phyloP scores from a whole-genome alignment of 495 filamentous ascomycete species.

The Cryomyces antarcticus region DNA sequence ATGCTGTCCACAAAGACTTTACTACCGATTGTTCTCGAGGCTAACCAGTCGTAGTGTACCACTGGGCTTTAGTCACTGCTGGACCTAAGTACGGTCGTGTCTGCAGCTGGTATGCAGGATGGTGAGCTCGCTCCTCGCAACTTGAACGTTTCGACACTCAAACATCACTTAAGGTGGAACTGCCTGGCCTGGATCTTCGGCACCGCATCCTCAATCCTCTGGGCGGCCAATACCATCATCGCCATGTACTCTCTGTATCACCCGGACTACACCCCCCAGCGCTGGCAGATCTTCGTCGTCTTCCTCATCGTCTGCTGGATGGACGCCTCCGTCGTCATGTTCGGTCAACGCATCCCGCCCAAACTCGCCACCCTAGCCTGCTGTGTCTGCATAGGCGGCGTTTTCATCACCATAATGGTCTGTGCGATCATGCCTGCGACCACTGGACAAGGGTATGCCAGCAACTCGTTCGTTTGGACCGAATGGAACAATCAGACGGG shows the following conservation, averaged over 20 bases:
- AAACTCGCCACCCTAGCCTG: slow-evolving; percentile 43
- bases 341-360: slow-evolving; percentile 45
- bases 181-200: not conserved
- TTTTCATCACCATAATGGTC: slow-evolving; percentile 50
- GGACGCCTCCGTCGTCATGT: slow-evolving; percentile 41
- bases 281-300: slow-evolving; percentile 60
- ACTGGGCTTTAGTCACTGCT: slow-evolving; percentile 53
- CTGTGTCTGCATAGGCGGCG: slow-evolving; percentile 44
- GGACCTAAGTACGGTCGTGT: slow-evolving; percentile 3
- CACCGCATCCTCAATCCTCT: slow-evolving; percentile 24
- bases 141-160: too few relatives aligned
- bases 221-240: slow-evolving; percentile 42
- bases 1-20: not conserved
- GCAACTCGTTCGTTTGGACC: slow-evolving; percentile 14
- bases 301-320: slow-evolving; percentile 49
- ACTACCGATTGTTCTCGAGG: slow-evolving; percentile 3
- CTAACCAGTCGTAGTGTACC: slow-evolving; percentile 30
- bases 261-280: slow-evolving; percentile 33
- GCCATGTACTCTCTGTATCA: slow-evolving; percentile 53
- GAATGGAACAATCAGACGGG: slow-evolving; percentile 40
- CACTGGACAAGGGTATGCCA: slow-evolving; percentile 14
- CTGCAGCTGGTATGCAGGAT: slow-evolving; percentile 6
- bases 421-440: slow-evolving; percentile 49
- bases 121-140: slow-evolving; percentile 1
- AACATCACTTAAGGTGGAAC: slow-evolving; percentile 2